Conservation (phyloP, 768 basidiomycete genomes). For the Boletus pseudo-olivaceus region DNA sequence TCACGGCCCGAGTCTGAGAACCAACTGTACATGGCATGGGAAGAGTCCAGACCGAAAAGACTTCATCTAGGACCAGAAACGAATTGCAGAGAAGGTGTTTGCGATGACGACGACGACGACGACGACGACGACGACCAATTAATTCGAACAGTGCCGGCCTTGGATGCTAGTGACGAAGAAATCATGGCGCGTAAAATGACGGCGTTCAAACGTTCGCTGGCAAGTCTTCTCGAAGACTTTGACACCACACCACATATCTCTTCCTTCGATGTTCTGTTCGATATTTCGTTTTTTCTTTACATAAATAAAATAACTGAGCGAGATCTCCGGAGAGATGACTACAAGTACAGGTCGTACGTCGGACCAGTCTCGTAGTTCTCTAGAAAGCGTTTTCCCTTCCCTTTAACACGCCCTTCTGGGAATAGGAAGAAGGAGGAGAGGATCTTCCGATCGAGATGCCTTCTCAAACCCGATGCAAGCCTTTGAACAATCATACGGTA, state of each 20-base stretch:
- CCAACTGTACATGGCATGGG: no score
- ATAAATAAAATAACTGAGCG: background rate
- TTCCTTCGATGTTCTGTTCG: background rate
- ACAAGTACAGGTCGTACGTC: conserved; percentile 12
- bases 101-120: no score
- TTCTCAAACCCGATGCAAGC: conserved; percentile 13
- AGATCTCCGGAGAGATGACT: background rate
- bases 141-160: no score
- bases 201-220: no score
- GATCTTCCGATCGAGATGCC: conserved; percentile 8
- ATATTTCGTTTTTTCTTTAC: background rate
- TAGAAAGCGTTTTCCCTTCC: conserved; percentile 9
- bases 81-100: background rate
- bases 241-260: background rate
- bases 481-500: background rate
- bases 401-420: background rate
- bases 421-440: conserved; percentile 8
- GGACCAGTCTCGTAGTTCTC: conserved; percentile 12
- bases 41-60: background rate
- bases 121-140: background rate
- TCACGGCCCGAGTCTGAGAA: no score
- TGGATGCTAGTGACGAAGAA: background rate
- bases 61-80: no score
- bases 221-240: background rate
- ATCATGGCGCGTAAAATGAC: background rate